Base-by-base conservation (phyloP, 2,329 filamentous ascomycete species). In the Nemania abortiva region DNA sequence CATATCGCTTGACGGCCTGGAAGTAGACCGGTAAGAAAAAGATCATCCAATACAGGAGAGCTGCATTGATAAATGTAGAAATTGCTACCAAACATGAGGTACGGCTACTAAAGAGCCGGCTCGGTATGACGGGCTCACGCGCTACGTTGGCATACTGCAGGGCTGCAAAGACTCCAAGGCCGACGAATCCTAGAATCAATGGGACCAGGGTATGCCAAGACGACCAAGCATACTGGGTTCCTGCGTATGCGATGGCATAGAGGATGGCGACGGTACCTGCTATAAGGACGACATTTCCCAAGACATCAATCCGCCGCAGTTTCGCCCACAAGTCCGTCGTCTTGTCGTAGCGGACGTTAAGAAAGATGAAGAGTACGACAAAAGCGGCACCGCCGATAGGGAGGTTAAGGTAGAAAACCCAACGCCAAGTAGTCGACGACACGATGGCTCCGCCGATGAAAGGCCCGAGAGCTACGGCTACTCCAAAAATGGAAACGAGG, bases 21-120 rank as follows among this genome's bases (percentile, higher is more conserved):
- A 85, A 84, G 72, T 84, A 86, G 10, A 85, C 72, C 0, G 83
- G 82, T 1, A 85, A 64, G 70, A 84, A 85, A 74, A 79, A 82
- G 34, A 79, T 70, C 9, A 75, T 66, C 78, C 81, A 82, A 57
- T 77, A 79, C 1, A 77, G 69, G 9, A 82, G 71, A 6, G 83
- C 68, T 3, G 77, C 75, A 49, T 82, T 77, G 1, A 84, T 60
- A 62, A 84, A 82, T 1, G 78, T 81, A 15, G 78, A 68, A 3
- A 77, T 61, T 58, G 79, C 81, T 1, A 76, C 74, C 11, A 79
- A 70, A 5, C 63, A n/a, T 3, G 72, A 77, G 1, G 84, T 86
- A 1, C 81, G 78, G 70, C 82, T 83, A 0, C 67, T 70, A 74
- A 86, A 86, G 7, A 87, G 74, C 5, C 77, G 75, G 0, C 77